Evolutionary conservation across 352 stramenopile species (phyloP).

Genomic region (Phytopythium delawarense): DNA sequence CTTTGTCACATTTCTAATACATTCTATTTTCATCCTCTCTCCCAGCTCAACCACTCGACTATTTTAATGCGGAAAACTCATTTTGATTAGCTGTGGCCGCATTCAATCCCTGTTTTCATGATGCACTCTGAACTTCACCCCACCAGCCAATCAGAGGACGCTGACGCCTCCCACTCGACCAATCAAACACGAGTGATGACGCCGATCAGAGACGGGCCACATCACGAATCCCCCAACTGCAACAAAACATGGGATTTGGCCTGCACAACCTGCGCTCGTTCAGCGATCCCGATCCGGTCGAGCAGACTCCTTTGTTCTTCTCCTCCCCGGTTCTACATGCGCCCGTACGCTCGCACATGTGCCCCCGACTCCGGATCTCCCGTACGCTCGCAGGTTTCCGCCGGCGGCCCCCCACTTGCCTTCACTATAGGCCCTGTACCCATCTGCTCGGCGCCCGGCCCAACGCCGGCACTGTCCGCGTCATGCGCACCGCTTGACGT

Average conservation of each 20-base stretch:
- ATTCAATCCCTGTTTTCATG: not conserved
- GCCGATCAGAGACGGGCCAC: not conserved
- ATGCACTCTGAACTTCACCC: not conserved
- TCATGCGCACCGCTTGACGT: not conserved
- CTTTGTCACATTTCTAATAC: not conserved
- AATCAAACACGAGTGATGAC: conserved; percentile 11
- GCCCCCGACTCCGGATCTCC: conserved; percentile 3
- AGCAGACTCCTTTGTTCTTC: not conserved
- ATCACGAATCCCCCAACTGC: not conserved
- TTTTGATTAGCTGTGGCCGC: not conserved
- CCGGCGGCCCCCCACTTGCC: not conserved
- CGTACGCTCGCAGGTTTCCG: conserved; percentile 14
- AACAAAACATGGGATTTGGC: not conserved
- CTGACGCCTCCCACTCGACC: conserved; percentile 8
- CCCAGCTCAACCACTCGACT: not conserved
- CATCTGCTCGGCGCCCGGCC: not conserved
- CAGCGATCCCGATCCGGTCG: not conserved
- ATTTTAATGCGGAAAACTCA: not conserved
- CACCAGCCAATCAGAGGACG: not conserved
- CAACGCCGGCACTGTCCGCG: not conserved
- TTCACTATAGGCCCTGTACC: not conserved
- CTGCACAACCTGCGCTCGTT: not conserved
- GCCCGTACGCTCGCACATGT: conserved; percentile 11
- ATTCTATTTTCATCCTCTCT: not conserved
- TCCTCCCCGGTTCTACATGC: not conserved